Evolutionary conservation across 192 early-diverging fungal species (phyloP).

Genomic region (Funneliformis mosseae): DNA sequence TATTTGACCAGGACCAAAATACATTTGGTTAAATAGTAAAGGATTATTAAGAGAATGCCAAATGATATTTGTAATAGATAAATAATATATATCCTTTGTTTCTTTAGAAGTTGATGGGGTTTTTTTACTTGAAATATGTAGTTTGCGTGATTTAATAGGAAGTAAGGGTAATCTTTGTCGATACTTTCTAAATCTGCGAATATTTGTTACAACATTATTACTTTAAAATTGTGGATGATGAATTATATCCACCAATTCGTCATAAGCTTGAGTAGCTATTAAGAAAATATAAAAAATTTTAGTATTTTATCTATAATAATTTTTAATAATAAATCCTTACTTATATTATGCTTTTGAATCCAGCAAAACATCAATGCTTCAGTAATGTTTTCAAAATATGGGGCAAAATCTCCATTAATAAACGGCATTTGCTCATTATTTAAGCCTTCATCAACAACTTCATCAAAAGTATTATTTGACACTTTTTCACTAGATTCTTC

Average conservation of each 20-base stretch:
- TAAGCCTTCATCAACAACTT: background rate
- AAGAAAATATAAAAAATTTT: too few relatives aligned
- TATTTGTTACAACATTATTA: background rate
- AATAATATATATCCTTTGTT: background rate
- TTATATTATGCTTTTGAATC: slow-evolving; percentile 12
- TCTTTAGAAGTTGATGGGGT: background rate
- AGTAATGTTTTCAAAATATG: slow-evolving; percentile 9
- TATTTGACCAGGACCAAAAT: background rate
- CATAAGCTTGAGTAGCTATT: too few relatives aligned
- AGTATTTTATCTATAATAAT: too few relatives aligned
- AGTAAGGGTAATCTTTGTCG: too few relatives aligned
- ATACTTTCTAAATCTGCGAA: background rate
- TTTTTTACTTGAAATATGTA: background rate
- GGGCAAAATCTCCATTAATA: background rate
- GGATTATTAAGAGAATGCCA: background rate
- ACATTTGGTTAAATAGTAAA: background rate
- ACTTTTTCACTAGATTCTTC: background rate
- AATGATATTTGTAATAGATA: background rate
- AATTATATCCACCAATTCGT: too few relatives aligned
- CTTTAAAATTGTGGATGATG: too few relatives aligned
- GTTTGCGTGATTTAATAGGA: background rate
- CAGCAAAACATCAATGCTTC: background rate
- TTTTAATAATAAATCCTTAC: background rate
- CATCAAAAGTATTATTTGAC: background rate
- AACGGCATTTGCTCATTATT: background rate